Conservation (phyloP, 179 eudicot species). For the Spinacia oleracea region DNA sequence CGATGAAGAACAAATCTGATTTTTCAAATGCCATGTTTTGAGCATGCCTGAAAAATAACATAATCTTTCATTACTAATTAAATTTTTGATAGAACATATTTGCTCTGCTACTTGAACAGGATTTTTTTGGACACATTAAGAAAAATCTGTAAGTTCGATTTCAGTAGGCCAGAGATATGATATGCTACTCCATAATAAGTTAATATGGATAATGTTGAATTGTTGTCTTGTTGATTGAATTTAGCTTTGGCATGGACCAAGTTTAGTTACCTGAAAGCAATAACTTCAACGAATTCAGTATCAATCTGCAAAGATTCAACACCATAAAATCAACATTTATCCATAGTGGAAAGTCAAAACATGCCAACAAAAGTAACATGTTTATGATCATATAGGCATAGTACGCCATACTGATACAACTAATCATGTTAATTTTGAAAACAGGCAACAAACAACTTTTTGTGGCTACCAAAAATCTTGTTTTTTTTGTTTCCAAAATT, state of each 20-base stretch:
- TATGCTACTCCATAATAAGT: background rate
- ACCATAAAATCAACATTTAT: background rate
- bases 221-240: too few relatives aligned
- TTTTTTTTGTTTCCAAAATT: too few relatives aligned
- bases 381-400: background rate
- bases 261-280: conserved; percentile 70
- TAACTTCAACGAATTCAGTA: conserved; percentile 77
- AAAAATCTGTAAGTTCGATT: background rate
- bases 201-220: background rate
- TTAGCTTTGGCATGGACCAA: background rate
- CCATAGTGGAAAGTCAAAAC: background rate
- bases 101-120: background rate
- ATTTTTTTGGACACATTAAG: background rate
- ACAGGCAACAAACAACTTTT: background rate
- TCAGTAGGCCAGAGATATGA: background rate
- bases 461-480: background rate
- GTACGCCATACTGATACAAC: background rate
- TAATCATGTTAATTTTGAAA: background rate
- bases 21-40: conserved; percentile 83
- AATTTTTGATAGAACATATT: background rate
- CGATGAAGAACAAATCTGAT: conserved; percentile 87
- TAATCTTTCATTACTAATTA: background rate
- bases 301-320: conserved; percentile 55
- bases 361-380: background rate
- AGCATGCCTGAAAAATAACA: conserved; percentile 57